Percentiles rank a stretch among this genome's conserved stretches.
These are phyloP conservation scores for Sporothrix euskadiensis DNA, from an alignment of 2,329 filamentous ascomycete genomes.

Conservation along the genomic window DNA sequence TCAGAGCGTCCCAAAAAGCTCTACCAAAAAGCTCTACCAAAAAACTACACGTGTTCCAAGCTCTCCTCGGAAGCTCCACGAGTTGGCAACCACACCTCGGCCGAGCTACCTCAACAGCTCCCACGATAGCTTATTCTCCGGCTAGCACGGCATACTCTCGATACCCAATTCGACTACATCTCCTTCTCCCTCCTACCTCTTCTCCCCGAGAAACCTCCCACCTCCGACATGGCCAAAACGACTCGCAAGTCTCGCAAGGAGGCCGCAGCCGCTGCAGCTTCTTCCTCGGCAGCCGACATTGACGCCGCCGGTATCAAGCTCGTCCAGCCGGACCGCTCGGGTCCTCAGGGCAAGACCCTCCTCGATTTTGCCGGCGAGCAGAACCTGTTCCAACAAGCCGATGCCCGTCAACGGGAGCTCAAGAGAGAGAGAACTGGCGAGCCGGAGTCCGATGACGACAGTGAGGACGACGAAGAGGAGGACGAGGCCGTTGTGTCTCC, in stretches of 20 bases:
- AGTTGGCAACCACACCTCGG: not conserved
- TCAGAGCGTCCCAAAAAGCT: not conserved
- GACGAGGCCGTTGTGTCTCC: slow-evolving; percentile 43
- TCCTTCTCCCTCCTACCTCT: not conserved
- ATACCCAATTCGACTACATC: not conserved
- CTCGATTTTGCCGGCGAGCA: slow-evolving; percentile 69
- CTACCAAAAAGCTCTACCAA: not conserved
- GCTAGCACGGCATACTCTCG: not conserved
- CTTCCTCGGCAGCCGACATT: slow-evolving; percentile 47
- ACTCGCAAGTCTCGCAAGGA: slow-evolving; percentile 14
- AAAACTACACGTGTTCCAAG: slow-evolving; percentile 15
- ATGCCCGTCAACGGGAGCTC: slow-evolving; percentile 43
- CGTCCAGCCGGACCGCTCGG: slow-evolving; percentile 67
- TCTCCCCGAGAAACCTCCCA: slow-evolving; percentile 4
- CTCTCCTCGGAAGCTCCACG: not conserved
- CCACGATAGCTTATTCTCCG: not conserved
- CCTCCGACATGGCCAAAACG: slow-evolving; percentile 20
- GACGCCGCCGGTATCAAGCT: slow-evolving; percentile 59
- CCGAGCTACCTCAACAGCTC: not conserved
- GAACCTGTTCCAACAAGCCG: slow-evolving; percentile 56
- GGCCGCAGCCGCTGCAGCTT: slow-evolving; percentile 45
- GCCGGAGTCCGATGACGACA: slow-evolving; percentile 30
- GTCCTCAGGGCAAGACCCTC: slow-evolving; percentile 65
- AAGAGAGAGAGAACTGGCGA: slow-evolving; percentile 30
- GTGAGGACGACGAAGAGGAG: slow-evolving; percentile 36